Percentiles rank a stretch among this genome's conserved stretches.
Evolutionary conservation across 768 basidiomycete species (phyloP).

Genomic region (Termitomyces sp.): DNA sequence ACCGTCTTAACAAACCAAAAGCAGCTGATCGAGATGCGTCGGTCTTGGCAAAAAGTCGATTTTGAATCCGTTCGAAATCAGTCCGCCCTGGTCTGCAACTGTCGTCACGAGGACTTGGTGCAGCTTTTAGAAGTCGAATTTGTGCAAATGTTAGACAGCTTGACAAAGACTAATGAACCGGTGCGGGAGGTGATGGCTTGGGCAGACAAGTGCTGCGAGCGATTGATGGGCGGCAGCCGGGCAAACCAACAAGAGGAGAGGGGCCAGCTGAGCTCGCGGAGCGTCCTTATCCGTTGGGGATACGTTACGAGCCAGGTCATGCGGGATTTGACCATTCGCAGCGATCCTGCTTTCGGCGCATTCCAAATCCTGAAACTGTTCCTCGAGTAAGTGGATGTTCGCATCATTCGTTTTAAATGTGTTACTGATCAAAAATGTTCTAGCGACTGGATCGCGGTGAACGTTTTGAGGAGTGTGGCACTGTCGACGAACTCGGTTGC

Average conservation of each 20-base stretch:
- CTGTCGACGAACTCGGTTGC: conserved; percentile 89
- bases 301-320: conserved; percentile 92
- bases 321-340: conserved; percentile 88
- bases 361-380: conserved; percentile 91
- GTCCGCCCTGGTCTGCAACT: conserved; percentile 90
- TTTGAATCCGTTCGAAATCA: conserved; percentile 91
- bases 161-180: conserved; percentile 70
- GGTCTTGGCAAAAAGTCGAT: conserved; percentile 84
- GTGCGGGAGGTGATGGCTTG: conserved; percentile 85
- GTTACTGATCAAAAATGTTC: conserved; percentile 11
- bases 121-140: conserved; percentile 85
- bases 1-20: conserved; percentile 88
- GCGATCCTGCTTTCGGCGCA: conserved; percentile 88
- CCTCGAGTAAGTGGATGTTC: conserved; percentile 60
- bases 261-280: conserved; percentile 79
- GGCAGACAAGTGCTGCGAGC: conserved; percentile 88
- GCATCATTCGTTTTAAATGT: conserved; percentile 2
- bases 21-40: conserved; percentile 79
- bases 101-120: conserved; percentile 83
- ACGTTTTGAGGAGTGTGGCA: conserved; percentile 81
- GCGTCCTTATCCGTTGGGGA: conserved; percentile 86
- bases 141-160: conserved; percentile 65
- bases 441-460: conserved; percentile 90
- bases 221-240: conserved; percentile 69
- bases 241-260: conserved; percentile 63